Conservation (phyloP, 73 alveolate genomes). For the Paramecium caudatum region DNA sequence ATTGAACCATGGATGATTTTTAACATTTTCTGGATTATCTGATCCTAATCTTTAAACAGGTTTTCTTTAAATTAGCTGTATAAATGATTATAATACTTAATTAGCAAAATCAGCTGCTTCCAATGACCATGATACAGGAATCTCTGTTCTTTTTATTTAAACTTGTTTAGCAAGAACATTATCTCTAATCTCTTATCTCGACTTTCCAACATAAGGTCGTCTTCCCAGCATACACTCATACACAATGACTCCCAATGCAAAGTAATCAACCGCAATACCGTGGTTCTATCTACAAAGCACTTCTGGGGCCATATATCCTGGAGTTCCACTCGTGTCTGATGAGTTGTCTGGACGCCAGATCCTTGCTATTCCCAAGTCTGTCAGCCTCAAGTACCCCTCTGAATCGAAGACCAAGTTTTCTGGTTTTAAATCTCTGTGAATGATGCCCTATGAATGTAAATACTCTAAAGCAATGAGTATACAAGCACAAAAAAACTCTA, state of each 20-base stretch:
- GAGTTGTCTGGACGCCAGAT: constrained; percentile 90
- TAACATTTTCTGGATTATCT: constrained; percentile 80
- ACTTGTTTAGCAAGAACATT: constrained; percentile 87
- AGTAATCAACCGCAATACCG: constrained; percentile 90
- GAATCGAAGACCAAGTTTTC: constrained; percentile 95
- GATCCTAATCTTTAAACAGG: constrained; percentile 79
- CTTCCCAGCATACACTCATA: constrained; percentile 92
- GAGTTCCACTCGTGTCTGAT: constrained; percentile 96
- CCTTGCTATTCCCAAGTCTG: constrained; percentile 98
- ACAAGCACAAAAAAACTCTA: constrained; percentile 93
- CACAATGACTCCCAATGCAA: constrained; percentile 87
- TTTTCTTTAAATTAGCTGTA: constrained; percentile 75
- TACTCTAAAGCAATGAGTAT: constrained; percentile 93
- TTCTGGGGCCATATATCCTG: constrained; percentile 90
- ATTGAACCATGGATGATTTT: constrained; percentile 81
- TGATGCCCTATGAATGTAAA: constrained; percentile 89
- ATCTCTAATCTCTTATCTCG: constrained; percentile 93
- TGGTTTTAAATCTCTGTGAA: constrained; percentile 98
- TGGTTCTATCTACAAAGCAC: constrained; percentile 88
- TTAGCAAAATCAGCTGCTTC: constrained; percentile 93
- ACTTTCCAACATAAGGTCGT: constrained; percentile 85
- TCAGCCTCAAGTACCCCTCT: constrained; percentile 91
- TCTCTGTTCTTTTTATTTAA: constrained; percentile 78
- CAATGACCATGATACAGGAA: constrained; percentile 85
- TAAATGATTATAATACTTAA: constrained; percentile 75